Conservation (phyloP, 495 filamentous ascomycete species). For the Lentithecium fluviatile region DNA sequence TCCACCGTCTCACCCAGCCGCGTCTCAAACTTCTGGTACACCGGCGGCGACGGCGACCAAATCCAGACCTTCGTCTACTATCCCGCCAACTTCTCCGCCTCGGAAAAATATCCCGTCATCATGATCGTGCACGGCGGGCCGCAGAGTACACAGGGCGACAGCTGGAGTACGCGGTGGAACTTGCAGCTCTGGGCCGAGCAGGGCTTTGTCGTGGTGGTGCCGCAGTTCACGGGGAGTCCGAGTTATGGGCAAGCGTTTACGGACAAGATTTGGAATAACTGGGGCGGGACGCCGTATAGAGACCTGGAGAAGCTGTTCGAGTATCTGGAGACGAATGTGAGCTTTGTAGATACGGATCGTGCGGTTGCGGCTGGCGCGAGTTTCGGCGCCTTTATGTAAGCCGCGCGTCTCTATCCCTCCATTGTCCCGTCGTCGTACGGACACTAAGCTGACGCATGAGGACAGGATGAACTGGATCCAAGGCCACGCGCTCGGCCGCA, state of each 20-base stretch:
- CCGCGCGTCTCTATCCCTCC: not conserved
- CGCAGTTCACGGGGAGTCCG: slow-evolving; percentile 54
- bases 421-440: not conserved
- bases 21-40: slow-evolving; percentile 45
- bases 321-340: slow-evolving; percentile 50
- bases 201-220: slow-evolving; percentile 52
- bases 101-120: slow-evolving; percentile 51
- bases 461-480: slow-evolving; percentile 56
- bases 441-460: not conserved
- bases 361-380: slow-evolving; percentile 53
- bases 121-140: slow-evolving; percentile 56
- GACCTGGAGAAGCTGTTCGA: slow-evolving; percentile 54
- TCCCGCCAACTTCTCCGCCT: slow-evolving; percentile 48
- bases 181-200: slow-evolving; percentile 55
- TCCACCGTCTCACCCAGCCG: slow-evolving; percentile 1
- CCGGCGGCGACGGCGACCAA: slow-evolving; percentile 32
- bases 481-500: slow-evolving; percentile 53
- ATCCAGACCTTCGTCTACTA: slow-evolving; percentile 51
- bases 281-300: slow-evolving; percentile 56
- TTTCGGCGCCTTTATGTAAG: slow-evolving; percentile 51
- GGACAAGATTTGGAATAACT: slow-evolving; percentile 50
- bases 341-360: slow-evolving; percentile 50
- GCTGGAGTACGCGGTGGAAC: slow-evolving; percentile 56
- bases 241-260: slow-evolving; percentile 52
- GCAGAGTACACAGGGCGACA: slow-evolving; percentile 50